A percentile compares a stretch with the other conserved stretches of the same genome.
phyloP scores from a whole-genome alignment of 148 eudicot species.

The Fagopyrum esculentum region DNA sequence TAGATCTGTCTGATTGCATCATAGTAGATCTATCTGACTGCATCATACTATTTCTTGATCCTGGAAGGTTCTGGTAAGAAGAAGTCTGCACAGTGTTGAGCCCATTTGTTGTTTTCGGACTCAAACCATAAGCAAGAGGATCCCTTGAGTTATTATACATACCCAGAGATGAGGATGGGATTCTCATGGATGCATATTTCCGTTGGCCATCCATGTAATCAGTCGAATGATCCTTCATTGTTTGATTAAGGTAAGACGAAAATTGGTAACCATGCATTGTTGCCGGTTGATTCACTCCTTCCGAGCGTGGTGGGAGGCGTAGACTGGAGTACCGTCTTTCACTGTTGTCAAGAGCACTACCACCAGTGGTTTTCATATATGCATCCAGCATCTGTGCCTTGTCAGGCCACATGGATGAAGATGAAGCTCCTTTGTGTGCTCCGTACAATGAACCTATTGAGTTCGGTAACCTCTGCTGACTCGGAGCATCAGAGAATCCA shows the following conservation, averaged over 20 bases:
- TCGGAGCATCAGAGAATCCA: conserved; percentile 32
- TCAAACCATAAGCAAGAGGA: conserved; percentile 33
- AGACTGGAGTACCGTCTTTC: conserved; percentile 84
- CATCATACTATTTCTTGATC: conserved; percentile 48
- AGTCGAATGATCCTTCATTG: conserved; percentile 45
- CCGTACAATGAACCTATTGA: conserved; percentile 41
- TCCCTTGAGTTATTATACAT: conserved; percentile 34
- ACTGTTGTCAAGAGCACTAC: conserved; percentile 31
- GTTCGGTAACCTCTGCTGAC: conserved; percentile 34
- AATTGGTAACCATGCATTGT: conserved; percentile 80
- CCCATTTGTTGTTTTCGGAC: conserved; percentile 44
- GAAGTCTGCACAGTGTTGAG: conserved; percentile 43
- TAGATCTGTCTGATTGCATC: conserved; percentile 29
- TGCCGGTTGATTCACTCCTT: conserved; percentile 65
- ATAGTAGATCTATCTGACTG: conserved; percentile 35
- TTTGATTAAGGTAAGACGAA: conserved; percentile 42
- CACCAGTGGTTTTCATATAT: conserved; percentile 35
- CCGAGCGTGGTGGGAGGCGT: conserved; percentile 66
- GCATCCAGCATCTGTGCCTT: conserved; percentile 44
- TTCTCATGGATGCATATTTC: conserved; percentile 33
- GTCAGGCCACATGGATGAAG: conserved; percentile 48
- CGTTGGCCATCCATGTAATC: conserved; percentile 38
- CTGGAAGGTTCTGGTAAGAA: conserved; percentile 50
- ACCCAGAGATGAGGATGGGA: conserved; percentile 27
- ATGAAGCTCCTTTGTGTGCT: conserved; percentile 30